phyloP scores from a whole-genome alignment of 2,329 filamentous ascomycete species.

The Alternaria gaisen region DNA sequence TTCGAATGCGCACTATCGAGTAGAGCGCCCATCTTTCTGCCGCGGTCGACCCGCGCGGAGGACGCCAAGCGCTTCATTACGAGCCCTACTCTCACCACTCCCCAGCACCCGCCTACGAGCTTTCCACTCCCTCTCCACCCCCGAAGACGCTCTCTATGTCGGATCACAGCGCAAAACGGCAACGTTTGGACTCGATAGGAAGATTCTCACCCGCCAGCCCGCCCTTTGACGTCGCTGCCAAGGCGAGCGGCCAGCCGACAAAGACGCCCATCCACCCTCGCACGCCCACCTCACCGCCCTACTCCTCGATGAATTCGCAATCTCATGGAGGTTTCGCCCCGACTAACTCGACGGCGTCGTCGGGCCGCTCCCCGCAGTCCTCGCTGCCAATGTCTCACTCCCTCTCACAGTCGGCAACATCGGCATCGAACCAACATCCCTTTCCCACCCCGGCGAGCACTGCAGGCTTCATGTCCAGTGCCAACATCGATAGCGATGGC shows the following conservation, averaged over 20 bases:
- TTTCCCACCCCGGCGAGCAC: slow-evolving; percentile 53
- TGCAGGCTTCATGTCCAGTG: slow-evolving; percentile 41
- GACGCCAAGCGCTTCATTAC: slow-evolving; percentile 39
- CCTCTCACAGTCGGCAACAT: slow-evolving; percentile 44
- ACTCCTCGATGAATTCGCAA: slow-evolving; percentile 58
- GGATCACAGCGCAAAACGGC: slow-evolving; percentile 50
- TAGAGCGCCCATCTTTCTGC: slow-evolving; percentile 35
- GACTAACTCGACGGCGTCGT: slow-evolving; percentile 37
- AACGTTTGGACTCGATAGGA: slow-evolving; percentile 51
- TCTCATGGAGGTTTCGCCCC: slow-evolving; percentile 47
- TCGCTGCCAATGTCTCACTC: slow-evolving; percentile 52
- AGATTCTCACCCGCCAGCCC: slow-evolving; percentile 58
- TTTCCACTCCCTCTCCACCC: slow-evolving; percentile 11
- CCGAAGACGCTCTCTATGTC: slow-evolving; percentile 40
- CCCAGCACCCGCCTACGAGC: slow-evolving; percentile 22
- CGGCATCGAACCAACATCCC: slow-evolving; percentile 41
- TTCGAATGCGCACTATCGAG: slow-evolving; percentile 45
- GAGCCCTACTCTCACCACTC: slow-evolving; percentile 33
- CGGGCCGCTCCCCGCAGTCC: slow-evolving; percentile 54
- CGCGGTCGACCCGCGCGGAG: slow-evolving; percentile 43
- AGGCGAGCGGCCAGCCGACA: slow-evolving; percentile 49
- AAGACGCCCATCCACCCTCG: slow-evolving; percentile 56
- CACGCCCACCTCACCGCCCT: slow-evolving; percentile 59
- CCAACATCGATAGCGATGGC: slow-evolving; percentile 52
- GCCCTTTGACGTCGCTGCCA: slow-evolving; percentile 52